A percentile compares a stretch with the other conserved stretches of the same genome.
Conservation (phyloP, 2,329 filamentous ascomycete species). For the Arachnomyces sp. region DNA sequence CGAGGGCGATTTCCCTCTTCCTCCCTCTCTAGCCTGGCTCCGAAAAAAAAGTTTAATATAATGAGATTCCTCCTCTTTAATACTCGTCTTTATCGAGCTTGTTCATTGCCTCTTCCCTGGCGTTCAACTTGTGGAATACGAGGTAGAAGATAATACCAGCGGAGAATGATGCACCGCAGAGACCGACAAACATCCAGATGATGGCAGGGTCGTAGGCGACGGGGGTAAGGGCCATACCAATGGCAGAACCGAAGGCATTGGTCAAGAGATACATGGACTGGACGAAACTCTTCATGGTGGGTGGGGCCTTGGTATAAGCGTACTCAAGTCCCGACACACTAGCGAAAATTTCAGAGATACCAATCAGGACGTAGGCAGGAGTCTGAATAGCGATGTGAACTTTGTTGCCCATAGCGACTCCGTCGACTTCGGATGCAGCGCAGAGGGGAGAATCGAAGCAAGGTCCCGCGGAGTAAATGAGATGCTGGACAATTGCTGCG, state of each 20-base stretch:
- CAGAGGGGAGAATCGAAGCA: constrained; percentile 41
- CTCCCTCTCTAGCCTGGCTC: not conserved
- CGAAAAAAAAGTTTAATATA: not conserved
- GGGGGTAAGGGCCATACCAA: constrained; percentile 55
- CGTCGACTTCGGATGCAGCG: constrained; percentile 24
- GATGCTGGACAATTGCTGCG: constrained; percentile 49
- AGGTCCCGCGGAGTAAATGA: constrained; percentile 46
- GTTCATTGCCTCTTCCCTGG: constrained; percentile 44
- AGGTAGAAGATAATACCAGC: constrained; percentile 48
- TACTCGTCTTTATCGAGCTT: constrained; percentile 34
- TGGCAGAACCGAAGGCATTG: constrained; percentile 49
- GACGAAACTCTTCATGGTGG: constrained; percentile 58
- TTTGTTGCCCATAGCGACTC: constrained; percentile 28
- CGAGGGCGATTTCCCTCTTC: not conserved
- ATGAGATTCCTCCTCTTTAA: constrained; percentile 1
- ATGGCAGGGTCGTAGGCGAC: constrained; percentile 56
- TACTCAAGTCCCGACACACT: constrained; percentile 64
- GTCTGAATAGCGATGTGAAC: constrained; percentile 39
- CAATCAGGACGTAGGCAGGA: constrained; percentile 38
- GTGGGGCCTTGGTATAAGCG: constrained; percentile 64
- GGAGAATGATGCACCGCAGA: constrained; percentile 43
- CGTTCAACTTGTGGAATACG: constrained; percentile 42
- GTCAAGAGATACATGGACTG: constrained; percentile 51
- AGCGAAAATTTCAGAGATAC: constrained; percentile 49
- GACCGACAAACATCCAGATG: constrained; percentile 56